Conservation (phyloP, 2,329 filamentous ascomycete species). For the Aspergillus glaucus region DNA sequence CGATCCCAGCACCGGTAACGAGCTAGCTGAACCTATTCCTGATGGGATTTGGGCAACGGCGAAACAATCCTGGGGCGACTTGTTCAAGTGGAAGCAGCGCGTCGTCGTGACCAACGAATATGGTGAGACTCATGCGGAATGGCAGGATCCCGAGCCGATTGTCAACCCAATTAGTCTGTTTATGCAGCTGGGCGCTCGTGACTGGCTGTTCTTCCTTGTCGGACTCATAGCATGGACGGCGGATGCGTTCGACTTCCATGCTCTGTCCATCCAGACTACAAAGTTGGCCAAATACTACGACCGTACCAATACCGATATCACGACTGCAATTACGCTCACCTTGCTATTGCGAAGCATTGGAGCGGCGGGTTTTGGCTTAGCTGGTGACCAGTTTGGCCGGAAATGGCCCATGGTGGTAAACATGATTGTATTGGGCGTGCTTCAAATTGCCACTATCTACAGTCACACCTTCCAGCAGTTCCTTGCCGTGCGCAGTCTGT, state of each 20-base stretch:
- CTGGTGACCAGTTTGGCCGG: conserved; percentile 71
- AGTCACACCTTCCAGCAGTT: conserved; percentile 65
- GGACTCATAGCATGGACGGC: conserved; percentile 72
- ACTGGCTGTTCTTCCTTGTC: conserved; percentile 71
- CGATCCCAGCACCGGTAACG: conserved; percentile 17
- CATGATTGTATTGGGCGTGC: conserved; percentile 63
- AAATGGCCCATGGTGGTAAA: conserved; percentile 77
- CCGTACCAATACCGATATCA: conserved; percentile 61
- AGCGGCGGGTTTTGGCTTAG: conserved; percentile 68
- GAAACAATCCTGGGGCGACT: conserved; percentile 57
- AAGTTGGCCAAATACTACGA: conserved; percentile 59
- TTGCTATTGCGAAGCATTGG: conserved; percentile 69
- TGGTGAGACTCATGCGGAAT: conserved; percentile 62
- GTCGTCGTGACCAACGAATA: conserved; percentile 50
- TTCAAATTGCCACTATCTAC: conserved; percentile 76
- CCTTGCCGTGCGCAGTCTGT: conserved; percentile 65
- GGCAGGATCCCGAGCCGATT: conserved; percentile 60
- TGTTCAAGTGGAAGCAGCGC: conserved; percentile 69
- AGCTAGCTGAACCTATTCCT: conserved; percentile 60
- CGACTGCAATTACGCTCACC: conserved; percentile 57
- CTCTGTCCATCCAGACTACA: conserved; percentile 68
- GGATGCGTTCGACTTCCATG: conserved; percentile 79
- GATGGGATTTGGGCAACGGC: conserved; percentile 60
- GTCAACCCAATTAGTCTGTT: conserved; percentile 65
- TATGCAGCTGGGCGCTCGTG: conserved; percentile 54